Evolutionary conservation across 1,139 yeast genomes (phyloP).

Genomic region (Wickerhamomyces sp.): DNA sequence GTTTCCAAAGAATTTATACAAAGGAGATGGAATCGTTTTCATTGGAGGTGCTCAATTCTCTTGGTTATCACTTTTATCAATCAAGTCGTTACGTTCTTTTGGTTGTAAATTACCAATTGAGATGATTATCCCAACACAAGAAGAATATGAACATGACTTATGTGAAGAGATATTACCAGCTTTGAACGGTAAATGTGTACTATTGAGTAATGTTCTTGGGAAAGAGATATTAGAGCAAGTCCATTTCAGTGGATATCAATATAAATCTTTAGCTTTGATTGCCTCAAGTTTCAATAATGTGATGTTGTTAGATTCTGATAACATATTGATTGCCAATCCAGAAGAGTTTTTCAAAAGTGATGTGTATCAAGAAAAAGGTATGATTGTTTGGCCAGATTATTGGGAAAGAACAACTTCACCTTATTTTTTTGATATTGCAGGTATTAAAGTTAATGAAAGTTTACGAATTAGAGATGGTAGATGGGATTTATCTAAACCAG

Average conservation of each 20-base stretch:
- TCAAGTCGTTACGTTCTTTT: constrained; percentile 53
- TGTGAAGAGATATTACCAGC: constrained; percentile 48
- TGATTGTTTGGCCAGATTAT: constrained; percentile 77
- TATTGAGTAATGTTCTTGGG: constrained; percentile 34
- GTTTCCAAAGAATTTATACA: constrained; percentile 44
- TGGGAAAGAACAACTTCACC: constrained; percentile 75
- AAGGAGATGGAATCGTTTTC: constrained; percentile 71
- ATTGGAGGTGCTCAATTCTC: constrained; percentile 79
- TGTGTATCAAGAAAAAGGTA: constrained; percentile 50
- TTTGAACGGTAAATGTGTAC: constrained; percentile 53
- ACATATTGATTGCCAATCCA: constrained; percentile 56
- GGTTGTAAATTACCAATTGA: constrained; percentile 60
- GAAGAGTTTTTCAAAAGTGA: constrained; percentile 47
- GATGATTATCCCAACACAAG: constrained; percentile 50
- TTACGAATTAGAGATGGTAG: constrained; percentile 36
- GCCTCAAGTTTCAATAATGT: constrained; percentile 55
- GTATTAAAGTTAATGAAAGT: constrained; percentile 34
- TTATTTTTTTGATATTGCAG: constrained; percentile 58
- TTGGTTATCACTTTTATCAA: constrained; percentile 62
- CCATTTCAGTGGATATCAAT: constrained; percentile 49
- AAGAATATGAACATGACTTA: constrained; percentile 46
- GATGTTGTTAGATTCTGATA: constrained; percentile 67
- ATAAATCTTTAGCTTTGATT: constrained; percentile 52
- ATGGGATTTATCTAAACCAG: constrained; percentile 25
- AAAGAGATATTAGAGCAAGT: constrained; percentile 30